Base-by-base conservation (phyloP, 805 yeast genomes). In the Yarrowia osloensis region DNA sequence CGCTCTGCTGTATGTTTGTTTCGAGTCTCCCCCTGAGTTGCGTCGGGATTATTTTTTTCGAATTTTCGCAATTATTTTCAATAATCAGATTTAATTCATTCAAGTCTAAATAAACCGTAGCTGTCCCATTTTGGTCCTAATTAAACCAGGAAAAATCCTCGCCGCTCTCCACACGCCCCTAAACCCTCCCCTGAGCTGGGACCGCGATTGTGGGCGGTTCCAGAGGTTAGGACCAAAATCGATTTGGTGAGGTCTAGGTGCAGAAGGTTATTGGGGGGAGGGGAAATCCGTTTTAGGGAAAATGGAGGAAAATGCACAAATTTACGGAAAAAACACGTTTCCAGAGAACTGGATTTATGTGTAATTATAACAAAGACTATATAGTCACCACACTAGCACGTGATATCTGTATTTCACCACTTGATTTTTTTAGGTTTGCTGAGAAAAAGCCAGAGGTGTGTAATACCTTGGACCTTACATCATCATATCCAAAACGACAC, bases 1-100 rank as follows among this genome's bases (percentile, higher is more conserved):
- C 55, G 55, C 39, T 50, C 39, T 31, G 55, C 55, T 50, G 57
- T 50, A 31, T 22, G 29, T 15, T 50, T 33, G 40, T 31, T 50
- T 50, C 40, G 40, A 21, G 40, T 31, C 33, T 13, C 13, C 42
- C 37, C 54, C 54, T 47, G 54, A 50, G 31, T 24, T 19, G 21
- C 7, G n/a, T n/a, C n/a, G n/a, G n/a, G n/a, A n/a, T n/a, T n/a
- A n/a, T n/a, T n/a, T n/a, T 28, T 28, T 28, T 28, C 31, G 39
- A 35, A 5, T 35, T 35, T 35, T 35, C 7, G 17, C 35, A 5
- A 33, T 33, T 33, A 11, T 9, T 33, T 13, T 11, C 4, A 28
- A 8, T 28, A 28, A 28, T 28, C 8, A 6, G 31, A 28, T 28
- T 4, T 6, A 28, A 28, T n/a, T n/a, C n/a, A n/a, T n/a, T n/a